Base-by-base conservation (phyloP, 2,329 filamentous ascomycete species). In the Chaetomiaceae sp. region DNA sequence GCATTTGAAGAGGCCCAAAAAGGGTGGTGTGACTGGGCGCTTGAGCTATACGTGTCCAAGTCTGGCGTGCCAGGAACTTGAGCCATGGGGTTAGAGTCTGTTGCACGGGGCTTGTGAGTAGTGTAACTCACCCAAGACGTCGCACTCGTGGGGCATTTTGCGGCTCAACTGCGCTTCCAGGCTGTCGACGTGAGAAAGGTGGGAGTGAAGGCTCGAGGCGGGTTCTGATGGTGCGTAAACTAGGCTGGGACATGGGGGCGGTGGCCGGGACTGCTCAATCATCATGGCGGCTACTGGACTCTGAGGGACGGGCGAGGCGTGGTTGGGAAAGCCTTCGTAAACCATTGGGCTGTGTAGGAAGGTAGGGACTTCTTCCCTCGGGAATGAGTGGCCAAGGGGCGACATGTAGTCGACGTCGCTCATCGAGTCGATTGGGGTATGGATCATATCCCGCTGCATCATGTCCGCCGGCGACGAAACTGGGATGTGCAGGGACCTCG, bases 341-440 rank as follows among this genome's bases (percentile, higher is more conserved):
- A 78, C 72, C 4, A 72, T 71, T 5, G 80, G 78, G 66, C 77
- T 82, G 62, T 78, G 73, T 52, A 80, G 50, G 25, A 48, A 63
- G 5, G 55, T 25, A 2, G 60, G 57, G 21, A 81, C 69, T 18
- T 84, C 80, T 25, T 84, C 80, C 57, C 78, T 64, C 1, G 70
- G 69, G 57, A 75, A 78, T 2, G 75, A 71, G 48, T 82, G 80
- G 65, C 74, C 76, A 58, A 84, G 73, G 8, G 79, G 68, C 56
- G 76, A 76, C 71, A 82, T 57, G 68, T 84, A 85, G 62, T 84
- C 81, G 54, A 79, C 75, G 23, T 85, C 81, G 64, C 79, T 83
- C 51, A 85, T 73, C 2, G 81, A 78, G 58, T 84, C 81, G 51
- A 81, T 72, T 0, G 79, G 79, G 0, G 77, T 75, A 1, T 78